Evolutionary conservation across 2,329 filamentous ascomycete genomes (phyloP).

Genomic region (Beauveria medogensis): DNA sequence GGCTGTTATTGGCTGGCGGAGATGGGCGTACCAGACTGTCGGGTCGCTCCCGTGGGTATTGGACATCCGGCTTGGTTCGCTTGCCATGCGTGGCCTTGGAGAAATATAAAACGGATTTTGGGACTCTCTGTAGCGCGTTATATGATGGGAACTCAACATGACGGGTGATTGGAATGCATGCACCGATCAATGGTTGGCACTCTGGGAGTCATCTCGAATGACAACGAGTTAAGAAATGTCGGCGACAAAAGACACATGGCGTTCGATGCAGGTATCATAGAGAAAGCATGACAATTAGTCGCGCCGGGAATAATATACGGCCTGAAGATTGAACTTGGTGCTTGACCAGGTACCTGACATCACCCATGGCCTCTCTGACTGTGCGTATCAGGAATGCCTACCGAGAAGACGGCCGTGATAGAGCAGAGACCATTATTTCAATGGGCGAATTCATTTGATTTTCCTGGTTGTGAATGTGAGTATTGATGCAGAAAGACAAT

Average conservation of each 20-base stretch:
- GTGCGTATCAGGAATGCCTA: neutral
- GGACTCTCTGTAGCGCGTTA: neutral
- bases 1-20: conserved; percentile 10
- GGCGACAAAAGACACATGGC: too few relatives aligned
- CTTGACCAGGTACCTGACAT: neutral
- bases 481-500: neutral
- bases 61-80: neutral
- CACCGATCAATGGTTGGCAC: neutral
- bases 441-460: neutral
- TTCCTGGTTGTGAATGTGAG: neutral
- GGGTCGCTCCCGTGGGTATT: conserved; percentile 8
- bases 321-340: too few relatives aligned
- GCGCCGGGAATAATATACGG: too few relatives aligned
- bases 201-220: neutral
- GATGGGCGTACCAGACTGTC: conserved; percentile 11
- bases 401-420: neutral
- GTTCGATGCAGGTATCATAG: neutral
- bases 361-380: neutral
- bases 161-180: neutral
- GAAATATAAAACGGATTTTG: neutral
- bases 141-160: too few relatives aligned
- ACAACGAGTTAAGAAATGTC: neutral
- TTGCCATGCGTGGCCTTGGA: neutral
- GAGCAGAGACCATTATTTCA: neutral
- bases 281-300: too few relatives aligned